A percentile compares a stretch with the other conserved stretches of the same genome.
Conservation (phyloP, 2,329 filamentous ascomycete species). For the Achaetomium macrosporum region DNA sequence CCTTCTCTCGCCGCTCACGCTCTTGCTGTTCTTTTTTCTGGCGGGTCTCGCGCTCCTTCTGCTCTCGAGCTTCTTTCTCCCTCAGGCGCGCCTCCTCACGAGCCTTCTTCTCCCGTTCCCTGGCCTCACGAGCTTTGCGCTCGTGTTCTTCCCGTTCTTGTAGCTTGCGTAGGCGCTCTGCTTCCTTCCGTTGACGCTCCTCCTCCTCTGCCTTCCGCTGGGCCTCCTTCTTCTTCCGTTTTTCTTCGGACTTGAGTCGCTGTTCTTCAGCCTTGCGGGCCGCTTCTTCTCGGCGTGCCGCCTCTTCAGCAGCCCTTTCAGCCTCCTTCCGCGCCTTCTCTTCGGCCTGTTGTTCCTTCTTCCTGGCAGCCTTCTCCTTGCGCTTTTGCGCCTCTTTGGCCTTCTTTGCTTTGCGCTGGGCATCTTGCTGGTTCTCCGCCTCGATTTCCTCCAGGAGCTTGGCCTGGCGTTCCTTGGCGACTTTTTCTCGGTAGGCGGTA, state of each 20-base stretch:
- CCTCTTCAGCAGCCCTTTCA: slow-evolving; percentile 81
- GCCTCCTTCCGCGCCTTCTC: slow-evolving; percentile 84
- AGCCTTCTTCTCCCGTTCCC: slow-evolving; percentile 74
- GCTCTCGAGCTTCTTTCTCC: slow-evolving; percentile 72
- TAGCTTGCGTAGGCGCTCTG: slow-evolving; percentile 70
- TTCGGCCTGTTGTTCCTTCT: slow-evolving; percentile 84
- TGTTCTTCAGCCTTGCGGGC: slow-evolving; percentile 76
- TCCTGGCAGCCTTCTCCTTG: slow-evolving; percentile 86
- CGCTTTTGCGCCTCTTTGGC: slow-evolving; percentile 90
- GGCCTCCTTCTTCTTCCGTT: slow-evolving; percentile 82
- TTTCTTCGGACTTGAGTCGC: slow-evolving; percentile 77
- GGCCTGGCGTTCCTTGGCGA: slow-evolving; percentile 84
- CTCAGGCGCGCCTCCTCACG: slow-evolving; percentile 72
- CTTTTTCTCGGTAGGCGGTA: slow-evolving; percentile 96
- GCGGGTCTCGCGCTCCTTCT: slow-evolving; percentile 69
- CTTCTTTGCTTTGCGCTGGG: slow-evolving; percentile 84
- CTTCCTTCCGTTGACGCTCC: slow-evolving; percentile 76
- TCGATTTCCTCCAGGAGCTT: slow-evolving; percentile 87
- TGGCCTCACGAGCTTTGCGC: slow-evolving; percentile 75
- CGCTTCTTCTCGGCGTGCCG: slow-evolving; percentile 72
- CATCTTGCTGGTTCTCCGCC: slow-evolving; percentile 71
- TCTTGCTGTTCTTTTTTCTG: slow-evolving; percentile 60
- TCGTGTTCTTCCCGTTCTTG: slow-evolving; percentile 85
- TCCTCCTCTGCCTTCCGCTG: slow-evolving; percentile 89
- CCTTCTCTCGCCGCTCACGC: slow-evolving; percentile 54